Conservation (phyloP, 2,329 filamentous ascomycete genomes). For the Aspergillus pseudotamarii region DNA sequence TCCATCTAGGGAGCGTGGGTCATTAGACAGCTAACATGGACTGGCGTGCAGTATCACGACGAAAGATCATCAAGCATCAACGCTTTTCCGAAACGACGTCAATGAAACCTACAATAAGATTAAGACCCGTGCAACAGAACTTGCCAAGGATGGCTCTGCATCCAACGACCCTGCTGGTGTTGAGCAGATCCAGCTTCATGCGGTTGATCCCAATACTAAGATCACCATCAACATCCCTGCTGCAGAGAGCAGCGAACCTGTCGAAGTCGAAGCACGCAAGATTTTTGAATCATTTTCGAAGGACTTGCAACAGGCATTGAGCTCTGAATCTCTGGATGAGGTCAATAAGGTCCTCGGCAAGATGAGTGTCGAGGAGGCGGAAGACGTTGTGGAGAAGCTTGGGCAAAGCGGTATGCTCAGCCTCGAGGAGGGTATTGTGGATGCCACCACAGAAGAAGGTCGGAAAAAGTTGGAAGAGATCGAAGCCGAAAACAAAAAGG, state of each 20-base stretch:
- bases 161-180: conserved; percentile 64
- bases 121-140: conserved; percentile 72
- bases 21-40: conserved; percentile 13
- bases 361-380: conserved; percentile 86
- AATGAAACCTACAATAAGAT: conserved; percentile 85
- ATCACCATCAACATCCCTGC: conserved; percentile 86
- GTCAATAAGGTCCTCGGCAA: conserved; percentile 85
- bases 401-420: conserved; percentile 86
- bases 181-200: conserved; percentile 96
- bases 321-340: conserved; percentile 85
- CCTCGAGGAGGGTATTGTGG: conserved; percentile 89
- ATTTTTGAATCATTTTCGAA: conserved; percentile 85
- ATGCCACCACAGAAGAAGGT: conserved; percentile 88
- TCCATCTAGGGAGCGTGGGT: not conserved
- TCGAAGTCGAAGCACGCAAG: conserved; percentile 63
- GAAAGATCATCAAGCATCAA: conserved; percentile 83
- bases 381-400: conserved; percentile 79
- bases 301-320: conserved; percentile 78
- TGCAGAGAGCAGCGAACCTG: conserved; percentile 65
- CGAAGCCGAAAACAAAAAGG: conserved; percentile 56
- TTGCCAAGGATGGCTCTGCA: conserved; percentile 62
- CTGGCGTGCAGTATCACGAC: conserved; percentile 67
- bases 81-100: conserved; percentile 91
- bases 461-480: conserved; percentile 76
- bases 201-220: conserved; percentile 87